Evolutionary conservation across 129 eudicot species (phyloP).

Genomic region (Tagetes erecta): DNA sequence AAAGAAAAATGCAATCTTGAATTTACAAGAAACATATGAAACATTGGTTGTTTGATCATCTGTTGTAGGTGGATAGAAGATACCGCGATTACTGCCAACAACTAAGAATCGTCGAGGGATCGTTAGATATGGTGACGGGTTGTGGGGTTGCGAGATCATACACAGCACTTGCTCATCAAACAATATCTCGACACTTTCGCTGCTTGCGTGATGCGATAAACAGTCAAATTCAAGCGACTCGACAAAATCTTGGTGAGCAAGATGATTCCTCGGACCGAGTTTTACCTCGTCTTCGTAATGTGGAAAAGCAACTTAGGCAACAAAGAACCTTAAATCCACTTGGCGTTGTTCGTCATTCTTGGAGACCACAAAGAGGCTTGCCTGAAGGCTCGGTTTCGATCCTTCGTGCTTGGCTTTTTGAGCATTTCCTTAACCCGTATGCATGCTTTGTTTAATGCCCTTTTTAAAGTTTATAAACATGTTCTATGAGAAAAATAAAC

Average conservation of each 20-base stretch:
- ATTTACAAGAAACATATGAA: neutral
- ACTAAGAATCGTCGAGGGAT: conserved; percentile 60
- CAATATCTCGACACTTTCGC: conserved; percentile 86
- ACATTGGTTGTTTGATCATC: neutral
- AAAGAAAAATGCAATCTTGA: neutral
- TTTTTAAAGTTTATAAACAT: neutral
- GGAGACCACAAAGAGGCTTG: conserved; percentile 96
- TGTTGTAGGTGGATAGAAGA: conserved; percentile 71
- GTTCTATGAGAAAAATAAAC: too few relatives aligned
- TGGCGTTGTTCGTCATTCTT: conserved; percentile 74
- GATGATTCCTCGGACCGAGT: conserved; percentile 45
- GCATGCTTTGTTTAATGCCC: conserved; percentile 38
- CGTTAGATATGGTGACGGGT: conserved; percentile 74
- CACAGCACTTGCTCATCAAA: conserved; percentile 69
- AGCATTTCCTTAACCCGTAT: conserved; percentile 94
- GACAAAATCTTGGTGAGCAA: conserved; percentile 71
- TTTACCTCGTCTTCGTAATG: conserved; percentile 74
- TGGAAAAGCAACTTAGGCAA: conserved; percentile 78
- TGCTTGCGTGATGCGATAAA: conserved; percentile 66
- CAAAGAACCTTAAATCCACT: conserved; percentile 71
- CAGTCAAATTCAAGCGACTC: conserved; percentile 53
- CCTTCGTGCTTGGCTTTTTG: conserved; percentile 97
- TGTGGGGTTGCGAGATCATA: conserved; percentile 73
- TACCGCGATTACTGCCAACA: conserved; percentile 70
- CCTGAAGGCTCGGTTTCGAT: conserved; percentile 87